Percentiles rank a stretch among this genome's conserved stretches.
Conservation (phyloP, 2,329 filamentous ascomycete genomes). For the Canariomyces notabilis region DNA sequence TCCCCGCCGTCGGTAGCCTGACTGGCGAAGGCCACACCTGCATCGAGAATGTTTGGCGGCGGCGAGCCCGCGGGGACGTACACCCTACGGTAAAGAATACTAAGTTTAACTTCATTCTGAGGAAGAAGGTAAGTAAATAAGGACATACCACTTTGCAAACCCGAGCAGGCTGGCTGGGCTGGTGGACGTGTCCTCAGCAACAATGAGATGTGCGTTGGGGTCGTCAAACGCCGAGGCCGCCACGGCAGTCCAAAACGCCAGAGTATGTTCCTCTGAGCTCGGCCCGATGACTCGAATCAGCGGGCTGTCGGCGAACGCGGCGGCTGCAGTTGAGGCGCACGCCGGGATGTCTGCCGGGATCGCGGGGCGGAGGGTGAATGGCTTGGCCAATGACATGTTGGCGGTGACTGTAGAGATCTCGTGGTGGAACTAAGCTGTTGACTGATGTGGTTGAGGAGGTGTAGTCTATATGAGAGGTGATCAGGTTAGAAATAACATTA, state of each 20-base stretch:
- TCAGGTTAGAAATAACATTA: no score
- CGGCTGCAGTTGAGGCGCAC: constrained; percentile 41
- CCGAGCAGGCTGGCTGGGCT: constrained; percentile 33
- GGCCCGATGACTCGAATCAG: constrained; percentile 38
- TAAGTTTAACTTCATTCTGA: no score
- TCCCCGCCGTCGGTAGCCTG: neutral
- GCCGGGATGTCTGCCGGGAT: constrained; percentile 35
- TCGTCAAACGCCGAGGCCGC: constrained; percentile 37
- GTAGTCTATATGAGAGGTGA: no score
- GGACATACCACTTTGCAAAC: constrained; percentile 51
- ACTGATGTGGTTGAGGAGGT: no score
- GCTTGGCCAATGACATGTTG: no score
- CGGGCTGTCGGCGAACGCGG: constrained; percentile 38
- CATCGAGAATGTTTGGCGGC: neutral
- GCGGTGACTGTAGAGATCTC: no score
- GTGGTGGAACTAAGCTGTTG: no score
- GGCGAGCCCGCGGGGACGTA: no score
- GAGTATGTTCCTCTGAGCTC: constrained; percentile 21
- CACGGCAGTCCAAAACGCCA: constrained; percentile 33
- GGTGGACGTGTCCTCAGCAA: constrained; percentile 32
- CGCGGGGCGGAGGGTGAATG: constrained; percentile 34
- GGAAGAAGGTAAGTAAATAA: no score
- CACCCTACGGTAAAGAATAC: no score
- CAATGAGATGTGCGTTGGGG: constrained; percentile 36
- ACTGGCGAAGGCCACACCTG: neutral